Percentiles rank a stretch among this genome's conserved stretches.
Evolutionary conservation across 371 early-diverging fungal species (phyloP).

Genomic region (Mortierella sp.): DNA sequence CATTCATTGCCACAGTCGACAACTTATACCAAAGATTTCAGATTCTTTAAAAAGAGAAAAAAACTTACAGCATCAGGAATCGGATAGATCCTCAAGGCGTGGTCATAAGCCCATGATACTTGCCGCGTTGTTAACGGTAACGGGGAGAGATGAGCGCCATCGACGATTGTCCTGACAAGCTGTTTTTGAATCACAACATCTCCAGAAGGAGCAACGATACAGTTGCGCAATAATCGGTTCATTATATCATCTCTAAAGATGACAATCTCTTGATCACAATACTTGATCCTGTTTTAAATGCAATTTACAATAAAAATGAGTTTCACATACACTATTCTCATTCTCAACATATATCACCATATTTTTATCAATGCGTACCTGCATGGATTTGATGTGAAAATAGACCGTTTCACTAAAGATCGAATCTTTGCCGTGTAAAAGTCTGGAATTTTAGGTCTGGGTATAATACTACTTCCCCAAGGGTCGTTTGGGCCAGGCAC

Average conservation of each 20-base stretch:
- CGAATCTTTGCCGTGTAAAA: constrained; percentile 72
- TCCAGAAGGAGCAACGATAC: constrained; percentile 69
- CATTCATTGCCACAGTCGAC: no score
- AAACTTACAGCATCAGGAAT: constrained; percentile 83
- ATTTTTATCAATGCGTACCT: constrained; percentile 59
- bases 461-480: constrained; percentile 78
- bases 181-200: constrained; percentile 55
- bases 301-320: neutral
- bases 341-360: no score
- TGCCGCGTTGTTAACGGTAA: constrained; percentile 82
- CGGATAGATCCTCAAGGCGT: constrained; percentile 88
- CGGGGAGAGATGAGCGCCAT: constrained; percentile 89
- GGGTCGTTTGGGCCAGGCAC: constrained; percentile 93
- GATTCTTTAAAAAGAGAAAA: neutral
- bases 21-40: neutral
- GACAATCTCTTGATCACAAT: constrained; percentile 89
- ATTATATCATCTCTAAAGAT: constrained; percentile 88
- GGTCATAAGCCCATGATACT: constrained; percentile 84
- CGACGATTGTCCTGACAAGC: constrained; percentile 87
- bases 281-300: constrained; percentile 71
- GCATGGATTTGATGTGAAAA: constrained; percentile 88
- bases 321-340: no score
- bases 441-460: constrained; percentile 82
- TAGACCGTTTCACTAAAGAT: constrained; percentile 67
- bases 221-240: constrained; percentile 81